Conservation (phyloP, 2,329 filamentous ascomycete species). For the Chaetothyriales sp. region DNA sequence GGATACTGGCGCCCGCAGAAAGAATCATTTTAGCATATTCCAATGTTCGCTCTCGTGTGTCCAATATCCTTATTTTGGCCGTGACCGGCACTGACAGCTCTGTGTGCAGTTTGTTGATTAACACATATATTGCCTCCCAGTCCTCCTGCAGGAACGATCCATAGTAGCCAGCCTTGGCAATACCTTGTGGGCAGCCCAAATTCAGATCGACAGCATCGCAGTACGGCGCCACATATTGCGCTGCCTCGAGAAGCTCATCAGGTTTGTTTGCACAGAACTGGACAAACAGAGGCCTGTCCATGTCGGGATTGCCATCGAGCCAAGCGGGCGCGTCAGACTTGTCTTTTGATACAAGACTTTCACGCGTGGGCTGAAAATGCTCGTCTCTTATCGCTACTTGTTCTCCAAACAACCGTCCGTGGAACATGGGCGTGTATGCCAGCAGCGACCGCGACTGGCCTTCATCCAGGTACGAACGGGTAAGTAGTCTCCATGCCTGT, state of each 20-base stretch:
- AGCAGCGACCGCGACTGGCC: conserved; percentile 53
- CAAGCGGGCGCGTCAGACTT: conserved; percentile 33
- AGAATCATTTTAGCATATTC: conserved; percentile 81
- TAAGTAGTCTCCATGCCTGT: conserved; percentile 91
- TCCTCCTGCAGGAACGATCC: conserved; percentile 93
- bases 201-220: conserved; percentile 91
- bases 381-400: conserved; percentile 60
- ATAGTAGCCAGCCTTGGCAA: conserved; percentile 80
- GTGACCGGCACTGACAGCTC: conserved; percentile 74
- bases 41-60: conserved; percentile 73
- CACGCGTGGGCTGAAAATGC: conserved; percentile 61
- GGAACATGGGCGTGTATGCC: conserved; percentile 91
- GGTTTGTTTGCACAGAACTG: conserved; percentile 65
- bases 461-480: conserved; percentile 73
- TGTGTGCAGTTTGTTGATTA: conserved; percentile 71
- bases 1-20: conserved; percentile 74
- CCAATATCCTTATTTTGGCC: conserved; percentile 83
- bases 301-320: conserved; percentile 72
- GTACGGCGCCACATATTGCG: conserved; percentile 63
- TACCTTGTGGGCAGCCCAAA: conserved; percentile 89
- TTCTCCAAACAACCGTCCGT: conserved; percentile 76
- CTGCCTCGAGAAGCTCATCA: conserved; percentile 45
- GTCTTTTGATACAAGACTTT: conserved; percentile 22
- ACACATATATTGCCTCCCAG: conserved; percentile 63
- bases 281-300: conserved; percentile 83